These are phyloP conservation scores for Macrotyloma uniflorum DNA, from an alignment of 306 rosid genomes.

Conservation along the genomic window DNA sequence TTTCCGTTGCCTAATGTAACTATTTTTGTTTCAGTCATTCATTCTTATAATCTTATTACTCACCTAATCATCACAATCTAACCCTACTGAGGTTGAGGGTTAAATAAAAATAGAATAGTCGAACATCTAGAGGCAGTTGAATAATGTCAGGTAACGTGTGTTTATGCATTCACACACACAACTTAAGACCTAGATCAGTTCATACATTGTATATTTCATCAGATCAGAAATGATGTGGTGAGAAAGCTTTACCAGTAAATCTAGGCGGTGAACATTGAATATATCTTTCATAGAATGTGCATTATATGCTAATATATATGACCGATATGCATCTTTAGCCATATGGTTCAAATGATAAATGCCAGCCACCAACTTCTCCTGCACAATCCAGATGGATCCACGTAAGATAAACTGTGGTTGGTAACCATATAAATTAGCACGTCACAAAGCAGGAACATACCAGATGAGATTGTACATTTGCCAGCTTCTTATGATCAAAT, in stretches of 20 bases:
- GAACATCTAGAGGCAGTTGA: background rate
- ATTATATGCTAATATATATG: constrained; percentile 81
- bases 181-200: constrained; percentile 5
- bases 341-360: constrained; percentile 73
- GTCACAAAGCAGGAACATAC: constrained; percentile 46
- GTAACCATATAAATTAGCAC: background rate
- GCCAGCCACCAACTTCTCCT: constrained; percentile 81
- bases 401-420: constrained; percentile 5
- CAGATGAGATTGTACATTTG: constrained; percentile 85
- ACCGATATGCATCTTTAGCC: constrained; percentile 90
- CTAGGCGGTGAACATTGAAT: constrained; percentile 86
- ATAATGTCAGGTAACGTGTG: background rate
- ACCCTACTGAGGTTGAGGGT: background rate
- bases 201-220: background rate
- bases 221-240: background rate
- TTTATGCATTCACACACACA: background rate
- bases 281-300: constrained; percentile 96
- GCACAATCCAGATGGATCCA: constrained; percentile 39
- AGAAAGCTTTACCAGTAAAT: constrained; percentile 66
- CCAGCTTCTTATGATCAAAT: constrained; percentile 72
- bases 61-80: background rate
- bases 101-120: constrained; percentile 7
- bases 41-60: background rate
- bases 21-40: background rate
- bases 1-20: background rate